Evolutionary conservation across 2,329 filamentous ascomycete species (phyloP), one percentile per base, ranked within the genome.

Genomic region (Diaporthe sp.): DNA sequence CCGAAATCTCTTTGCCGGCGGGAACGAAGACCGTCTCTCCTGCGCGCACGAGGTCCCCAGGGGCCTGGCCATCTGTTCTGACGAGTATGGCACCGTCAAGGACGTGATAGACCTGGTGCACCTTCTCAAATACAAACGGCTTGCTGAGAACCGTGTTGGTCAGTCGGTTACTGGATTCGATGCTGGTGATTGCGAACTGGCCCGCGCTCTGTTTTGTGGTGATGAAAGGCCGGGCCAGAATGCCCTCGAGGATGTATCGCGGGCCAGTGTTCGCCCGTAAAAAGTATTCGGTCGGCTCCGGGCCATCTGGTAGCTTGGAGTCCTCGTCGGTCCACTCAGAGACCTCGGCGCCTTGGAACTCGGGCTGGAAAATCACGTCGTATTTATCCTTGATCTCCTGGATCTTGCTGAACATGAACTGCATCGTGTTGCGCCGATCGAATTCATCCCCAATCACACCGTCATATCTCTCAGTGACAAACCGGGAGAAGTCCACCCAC

Each of bases 381-480:
- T 60, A 25, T 8, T 39, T 39, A 34, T 60, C 57, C 34, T 39
- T 60, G 57, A 60, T 60, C 34, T 60, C 57, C 57, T 60, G 57
- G 34, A 60, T 13, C 19, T 39, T 60, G 34, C 31, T 39, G 57
- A 60, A 39, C 4, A 60, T 7, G 34, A 13, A n/a, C 2, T 60
- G 34, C 57, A 37, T 39, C 34, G 57, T 60, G 57, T 60, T 60
- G 31, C 57, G 57, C 34, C 37, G 19, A 13, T 60, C 57, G 1
- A 60, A 39, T 13, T 60, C 34, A 15, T 60, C 34, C 57, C 57
- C 57, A 8, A 60, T 60, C 7, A 60, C 15, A 2, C 57, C 57
- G n/a, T 60, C 57, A 1, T 60, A 60, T 12, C 25, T 60, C 57
- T 60, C 34, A 22, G 57, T 60, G 10, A 60, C 34, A 2, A 58